phyloP scores from a whole-genome alignment of 306 rosid species.

The Cucumis hystrix region DNA sequence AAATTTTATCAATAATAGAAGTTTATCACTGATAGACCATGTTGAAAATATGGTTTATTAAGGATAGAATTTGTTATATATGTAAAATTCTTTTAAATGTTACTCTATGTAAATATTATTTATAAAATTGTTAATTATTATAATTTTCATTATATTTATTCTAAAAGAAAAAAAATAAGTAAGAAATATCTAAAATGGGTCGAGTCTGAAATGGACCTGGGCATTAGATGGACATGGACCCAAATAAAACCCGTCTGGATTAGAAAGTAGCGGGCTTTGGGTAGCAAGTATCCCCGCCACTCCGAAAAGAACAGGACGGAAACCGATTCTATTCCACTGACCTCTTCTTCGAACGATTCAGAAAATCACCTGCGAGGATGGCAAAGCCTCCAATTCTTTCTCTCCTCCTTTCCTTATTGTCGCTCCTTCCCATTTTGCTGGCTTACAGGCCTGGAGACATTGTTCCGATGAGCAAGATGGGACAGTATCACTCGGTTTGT shows the following conservation, averaged over 20 bases:
- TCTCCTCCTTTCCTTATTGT: constrained; percentile 10
- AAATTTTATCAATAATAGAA: no score
- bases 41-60: no score
- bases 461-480: constrained; percentile 95
- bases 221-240: background rate
- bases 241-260: background rate
- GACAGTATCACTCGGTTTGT: constrained; percentile 90
- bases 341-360: background rate
- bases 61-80: no score
- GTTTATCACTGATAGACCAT: no score
- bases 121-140: no score
- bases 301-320: background rate
- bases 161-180: no score
- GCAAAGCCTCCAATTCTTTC: constrained; percentile 11
- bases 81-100: no score
- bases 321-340: background rate
- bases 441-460: constrained; percentile 81
- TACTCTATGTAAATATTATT: no score
- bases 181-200: background rate
- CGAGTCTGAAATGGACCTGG: background rate
- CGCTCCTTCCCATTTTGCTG: constrained; percentile 10
- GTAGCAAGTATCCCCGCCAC: background rate
- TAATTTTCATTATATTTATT: no score
- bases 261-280: background rate
- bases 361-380: background rate